These are phyloP conservation scores for Aspergillus latus DNA, from an alignment of 2,329 filamentous ascomycete genomes.

Conservation along the genomic window DNA sequence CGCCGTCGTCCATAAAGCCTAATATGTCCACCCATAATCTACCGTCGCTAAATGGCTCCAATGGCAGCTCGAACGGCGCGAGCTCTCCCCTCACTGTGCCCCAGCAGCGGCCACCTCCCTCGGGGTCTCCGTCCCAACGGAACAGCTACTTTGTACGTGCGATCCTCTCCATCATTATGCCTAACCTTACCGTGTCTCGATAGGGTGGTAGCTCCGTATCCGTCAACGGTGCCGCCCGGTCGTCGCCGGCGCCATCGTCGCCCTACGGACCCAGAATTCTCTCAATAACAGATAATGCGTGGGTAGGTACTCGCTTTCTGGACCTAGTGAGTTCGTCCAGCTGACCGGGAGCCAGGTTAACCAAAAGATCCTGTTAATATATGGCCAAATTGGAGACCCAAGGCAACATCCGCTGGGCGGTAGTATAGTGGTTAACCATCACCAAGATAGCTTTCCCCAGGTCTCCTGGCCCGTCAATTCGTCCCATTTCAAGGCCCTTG, in stretches of 20 bases:
- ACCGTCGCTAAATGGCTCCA: slow-evolving; percentile 50
- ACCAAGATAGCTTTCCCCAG: slow-evolving; percentile 81
- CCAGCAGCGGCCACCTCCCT: slow-evolving; percentile 48
- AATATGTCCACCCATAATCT: slow-evolving; percentile 67
- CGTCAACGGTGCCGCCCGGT: slow-evolving; percentile 45
- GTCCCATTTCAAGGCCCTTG: slow-evolving; percentile 86
- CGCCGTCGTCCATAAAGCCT: slow-evolving; percentile 68
- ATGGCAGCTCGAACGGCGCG: slow-evolving; percentile 42
- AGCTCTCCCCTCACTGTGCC: slow-evolving; percentile 43
- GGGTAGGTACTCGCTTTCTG: slow-evolving; percentile 60
- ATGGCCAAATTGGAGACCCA: slow-evolving; percentile 76
- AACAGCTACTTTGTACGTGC: slow-evolving; percentile 45
- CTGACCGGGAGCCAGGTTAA: slow-evolving; percentile 65
- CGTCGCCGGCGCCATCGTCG: slow-evolving; percentile 63
- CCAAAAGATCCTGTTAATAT: slow-evolving; percentile 82
- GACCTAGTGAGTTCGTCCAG: not conserved
- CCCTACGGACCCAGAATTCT: slow-evolving; percentile 77
- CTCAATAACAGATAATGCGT: slow-evolving; percentile 77
- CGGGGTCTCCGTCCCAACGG: slow-evolving; percentile 40
- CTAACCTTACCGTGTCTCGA: not conserved
- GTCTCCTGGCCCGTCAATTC: slow-evolving; percentile 84
- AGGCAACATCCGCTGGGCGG: slow-evolving; percentile 71
- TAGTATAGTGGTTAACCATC: slow-evolving; percentile 72
- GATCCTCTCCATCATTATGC: not conserved
- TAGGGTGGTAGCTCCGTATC: slow-evolving; percentile 39